phyloP scores from a whole-genome alignment of 2,329 filamentous ascomycete genomes.

The Sordariomycetes sp. region DNA sequence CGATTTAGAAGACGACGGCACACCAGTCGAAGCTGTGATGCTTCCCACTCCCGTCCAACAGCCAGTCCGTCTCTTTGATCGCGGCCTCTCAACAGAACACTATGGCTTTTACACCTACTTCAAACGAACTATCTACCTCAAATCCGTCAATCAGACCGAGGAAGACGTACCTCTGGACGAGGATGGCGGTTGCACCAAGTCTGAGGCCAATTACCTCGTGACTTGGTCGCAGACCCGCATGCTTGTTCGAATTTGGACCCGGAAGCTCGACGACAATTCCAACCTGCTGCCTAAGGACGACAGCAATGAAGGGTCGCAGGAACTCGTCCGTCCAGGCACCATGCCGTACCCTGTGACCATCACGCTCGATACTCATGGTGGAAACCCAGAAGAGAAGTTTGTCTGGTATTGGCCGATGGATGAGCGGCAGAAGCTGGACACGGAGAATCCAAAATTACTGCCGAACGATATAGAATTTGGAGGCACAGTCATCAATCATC shows the following conservation, averaged over 20 bases:
- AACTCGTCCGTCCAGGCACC: constrained; percentile 39
- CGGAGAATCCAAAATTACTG: constrained; percentile 32
- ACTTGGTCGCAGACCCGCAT: constrained; percentile 54
- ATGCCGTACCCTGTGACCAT: constrained; percentile 58
- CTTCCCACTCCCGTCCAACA: constrained; percentile 65
- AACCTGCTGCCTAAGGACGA: constrained; percentile 18
- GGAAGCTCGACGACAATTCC: constrained; percentile 33
- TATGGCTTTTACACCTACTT: constrained; percentile 94
- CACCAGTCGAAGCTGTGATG: constrained; percentile 61
- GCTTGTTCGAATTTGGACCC: constrained; percentile 58
- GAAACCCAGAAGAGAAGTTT: constrained; percentile 40
- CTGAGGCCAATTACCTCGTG: constrained; percentile 44
- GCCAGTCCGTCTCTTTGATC: constrained; percentile 77
- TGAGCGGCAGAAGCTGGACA: constrained; percentile 33
- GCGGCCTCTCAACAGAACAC: constrained; percentile 71
- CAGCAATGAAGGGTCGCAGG: constrained; percentile 13
- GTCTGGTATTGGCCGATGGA: constrained; percentile 44
- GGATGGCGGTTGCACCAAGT: constrained; percentile 43
- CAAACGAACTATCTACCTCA: constrained; percentile 76
- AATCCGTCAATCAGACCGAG: constrained; percentile 43
- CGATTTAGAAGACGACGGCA: constrained; percentile 55
- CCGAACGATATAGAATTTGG: constrained; percentile 39
- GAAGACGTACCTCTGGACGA: constrained; percentile 35
- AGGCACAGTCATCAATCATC: constrained; percentile 44
- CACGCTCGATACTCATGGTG: constrained; percentile 54